Conservation (phyloP, 2,329 filamentous ascomycete species). For the Moelleriella libera region DNA sequence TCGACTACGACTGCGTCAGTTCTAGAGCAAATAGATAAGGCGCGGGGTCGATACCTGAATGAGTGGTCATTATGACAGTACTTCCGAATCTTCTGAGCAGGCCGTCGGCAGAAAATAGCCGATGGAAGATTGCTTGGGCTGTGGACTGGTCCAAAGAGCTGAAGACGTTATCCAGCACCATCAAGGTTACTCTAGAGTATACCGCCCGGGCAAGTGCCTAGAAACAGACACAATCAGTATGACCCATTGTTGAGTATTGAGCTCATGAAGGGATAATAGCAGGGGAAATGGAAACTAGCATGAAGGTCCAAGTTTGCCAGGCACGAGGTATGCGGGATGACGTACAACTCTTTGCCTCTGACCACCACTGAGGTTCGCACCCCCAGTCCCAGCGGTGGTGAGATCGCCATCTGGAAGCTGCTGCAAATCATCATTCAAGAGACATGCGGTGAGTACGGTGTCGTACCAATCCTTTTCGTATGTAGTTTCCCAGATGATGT, state of each 20-base stretch:
- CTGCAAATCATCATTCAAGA: conserved; percentile 12
- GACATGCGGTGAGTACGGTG: conserved; percentile 6
- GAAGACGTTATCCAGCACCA: conserved; percentile 8
- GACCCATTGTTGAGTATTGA: too few relatives aligned
- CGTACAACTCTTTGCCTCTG: conserved; percentile 20
- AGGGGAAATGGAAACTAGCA: background rate
- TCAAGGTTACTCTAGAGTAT: conserved; percentile 18
- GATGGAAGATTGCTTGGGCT: background rate
- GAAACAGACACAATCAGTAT: background rate
- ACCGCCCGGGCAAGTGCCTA: conserved; percentile 25
- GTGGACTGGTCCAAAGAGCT: conserved; percentile 1
- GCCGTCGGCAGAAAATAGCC: conserved; percentile 2
- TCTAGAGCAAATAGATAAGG: background rate
- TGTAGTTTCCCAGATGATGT: conserved; percentile 8
- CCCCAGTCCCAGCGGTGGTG: conserved; percentile 18
- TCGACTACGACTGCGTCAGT: background rate
- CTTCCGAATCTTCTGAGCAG: conserved; percentile 1
- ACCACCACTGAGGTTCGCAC: conserved; percentile 21
- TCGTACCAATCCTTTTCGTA: conserved; percentile 8
- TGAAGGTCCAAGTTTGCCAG: too few relatives aligned
- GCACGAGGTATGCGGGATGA: background rate
- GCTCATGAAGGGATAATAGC: background rate
- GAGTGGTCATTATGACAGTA: conserved; percentile 4
- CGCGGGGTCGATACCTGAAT: background rate
- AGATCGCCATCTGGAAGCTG: conserved; percentile 13